Evolutionary conservation across 2,329 filamentous ascomycete genomes (phyloP).

Genomic region (Xylariaceae sp.): DNA sequence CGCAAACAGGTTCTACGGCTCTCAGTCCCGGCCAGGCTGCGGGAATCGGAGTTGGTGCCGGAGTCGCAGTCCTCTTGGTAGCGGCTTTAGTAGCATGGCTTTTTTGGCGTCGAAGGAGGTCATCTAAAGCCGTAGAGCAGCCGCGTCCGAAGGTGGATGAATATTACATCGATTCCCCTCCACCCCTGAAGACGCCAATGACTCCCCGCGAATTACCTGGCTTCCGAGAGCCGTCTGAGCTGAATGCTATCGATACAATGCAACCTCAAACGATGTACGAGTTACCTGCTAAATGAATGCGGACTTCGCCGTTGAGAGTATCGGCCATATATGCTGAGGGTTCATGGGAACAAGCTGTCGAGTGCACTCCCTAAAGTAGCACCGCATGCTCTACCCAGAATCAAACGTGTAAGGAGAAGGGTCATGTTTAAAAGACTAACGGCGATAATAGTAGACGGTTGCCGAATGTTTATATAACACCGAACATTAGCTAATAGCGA

Average conservation of each 20-base stretch:
- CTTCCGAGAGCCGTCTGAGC: background rate
- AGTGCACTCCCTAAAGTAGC: too few species aligned
- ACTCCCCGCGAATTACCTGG: background rate
- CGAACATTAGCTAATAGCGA: background rate
- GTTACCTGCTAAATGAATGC: background rate
- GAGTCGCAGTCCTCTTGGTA: conserved; percentile 15
- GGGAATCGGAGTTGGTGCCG: conserved; percentile 4
- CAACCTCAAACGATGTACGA: background rate
- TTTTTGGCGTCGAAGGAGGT: background rate
- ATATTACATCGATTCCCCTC: background rate
- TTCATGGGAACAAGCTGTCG: background rate
- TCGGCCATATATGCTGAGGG: background rate
- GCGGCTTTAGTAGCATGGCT: background rate
- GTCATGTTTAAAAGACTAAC: background rate
- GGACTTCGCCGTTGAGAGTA: background rate
- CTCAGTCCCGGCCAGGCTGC: conserved; percentile 6
- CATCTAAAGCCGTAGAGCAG: background rate
- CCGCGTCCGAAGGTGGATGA: background rate
- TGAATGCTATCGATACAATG: background rate
- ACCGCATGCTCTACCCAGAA: too few species aligned
- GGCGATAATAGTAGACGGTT: background rate
- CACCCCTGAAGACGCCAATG: background rate
- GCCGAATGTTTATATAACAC: background rate
- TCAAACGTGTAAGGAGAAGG: background rate
- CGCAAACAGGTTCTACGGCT: background rate